Evolutionary conservation across 2,329 filamentous ascomycete species (phyloP).

Genomic region (Botrytis elliptica): DNA sequence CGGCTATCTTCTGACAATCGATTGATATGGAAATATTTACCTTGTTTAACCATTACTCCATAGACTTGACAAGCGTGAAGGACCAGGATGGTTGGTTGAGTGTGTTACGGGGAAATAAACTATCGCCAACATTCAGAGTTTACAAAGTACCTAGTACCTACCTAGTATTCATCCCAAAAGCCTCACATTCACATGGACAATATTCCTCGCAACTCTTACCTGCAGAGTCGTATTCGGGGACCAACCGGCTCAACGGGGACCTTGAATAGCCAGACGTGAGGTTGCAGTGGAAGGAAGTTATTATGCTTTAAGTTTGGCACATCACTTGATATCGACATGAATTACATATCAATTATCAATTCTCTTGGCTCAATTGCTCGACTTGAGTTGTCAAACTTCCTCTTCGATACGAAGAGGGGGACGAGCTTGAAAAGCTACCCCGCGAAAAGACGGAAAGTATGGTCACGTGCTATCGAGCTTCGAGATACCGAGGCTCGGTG

Average conservation of each 20-base stretch:
- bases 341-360: background rate
- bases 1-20: slow-evolving; percentile 5
- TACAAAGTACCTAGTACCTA: too few relatives aligned
- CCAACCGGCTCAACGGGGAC: background rate
- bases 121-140: background rate
- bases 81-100: background rate
- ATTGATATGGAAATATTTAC: slow-evolving; percentile 10
- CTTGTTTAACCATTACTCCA: background rate
- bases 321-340: background rate
- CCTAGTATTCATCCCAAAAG: background rate
- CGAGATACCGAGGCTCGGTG: slow-evolving; percentile 9
- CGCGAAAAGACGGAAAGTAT: background rate
- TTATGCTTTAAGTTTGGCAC: background rate
- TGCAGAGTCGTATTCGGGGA: background rate
- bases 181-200: background rate
- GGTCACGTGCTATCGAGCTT: background rate
- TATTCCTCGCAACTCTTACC: background rate
- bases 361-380: background rate
- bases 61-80: background rate
- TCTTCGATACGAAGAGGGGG: background rate
- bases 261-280: background rate
- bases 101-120: background rate
- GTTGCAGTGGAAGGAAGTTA: background rate
- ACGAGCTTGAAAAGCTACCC: background rate
- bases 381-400: background rate